Base-by-base conservation (phyloP, 495 filamentous ascomycete species). In the Tuber indicum region DNA sequence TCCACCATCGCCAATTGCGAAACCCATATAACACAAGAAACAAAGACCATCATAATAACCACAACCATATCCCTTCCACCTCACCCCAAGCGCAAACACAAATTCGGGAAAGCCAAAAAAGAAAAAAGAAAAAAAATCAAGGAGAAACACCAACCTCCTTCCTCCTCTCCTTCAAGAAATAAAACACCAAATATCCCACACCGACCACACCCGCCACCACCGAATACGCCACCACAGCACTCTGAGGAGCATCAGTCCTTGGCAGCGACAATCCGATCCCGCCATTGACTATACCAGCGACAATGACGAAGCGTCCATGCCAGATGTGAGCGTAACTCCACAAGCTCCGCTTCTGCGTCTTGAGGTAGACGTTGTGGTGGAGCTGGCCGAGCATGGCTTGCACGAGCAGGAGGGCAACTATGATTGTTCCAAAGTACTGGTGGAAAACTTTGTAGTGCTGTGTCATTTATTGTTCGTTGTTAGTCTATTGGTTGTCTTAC, bases 251-350 rank as follows among this genome's bases (percentile, higher is more conserved):
- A 17, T 81, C 77, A 26, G 87, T 83, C n/a, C 91, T 82, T 21
- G 62, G 41, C 23, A 81, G 80, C 42, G 85, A 75, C 21, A 93
- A 85, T 1, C 92, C 92, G 7, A 93, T 84, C 0, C 92, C 92
- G 72, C 88, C 92, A 83, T 93, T 94, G 74, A 93, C 85, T 47
- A 92, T 85, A 3, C 89, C 92, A n/a, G 92, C 79, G 5, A 87
- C 80, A 41, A 94, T 86, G 47, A 92, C 78, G 9, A 84, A 70
- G 1, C 92, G 88, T 6, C 92, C 92, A 76, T 87, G 88, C 91
- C 92, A 93, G 79, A 91, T 89, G 82, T 94, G 92, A 6, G 84
- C 80, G 74, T 89, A 84, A n/a, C 87, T 88, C 83, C 91, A 85
- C 7, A 86, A 9, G 17, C 88, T 88, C 19, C 90, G 90, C 9